These are phyloP conservation scores for Pseudozyma sp. DNA, from an alignment of 1,284 basidiomycete genomes.

Conservation along the genomic window DNA sequence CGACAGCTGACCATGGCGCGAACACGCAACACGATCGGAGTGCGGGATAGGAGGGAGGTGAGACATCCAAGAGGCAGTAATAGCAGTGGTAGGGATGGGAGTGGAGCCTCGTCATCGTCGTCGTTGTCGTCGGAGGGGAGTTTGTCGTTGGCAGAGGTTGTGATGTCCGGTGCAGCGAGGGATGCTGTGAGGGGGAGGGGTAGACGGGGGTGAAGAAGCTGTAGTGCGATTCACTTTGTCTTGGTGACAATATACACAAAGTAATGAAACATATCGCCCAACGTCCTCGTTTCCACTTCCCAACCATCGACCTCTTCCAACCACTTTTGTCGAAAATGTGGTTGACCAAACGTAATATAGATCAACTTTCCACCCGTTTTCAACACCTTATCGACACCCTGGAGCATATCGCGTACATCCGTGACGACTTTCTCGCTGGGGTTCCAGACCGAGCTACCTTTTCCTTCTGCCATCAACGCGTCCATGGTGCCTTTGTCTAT, in stretches of 20 bases:
- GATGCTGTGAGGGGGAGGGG: background rate
- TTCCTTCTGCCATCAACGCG: conserved; percentile 64
- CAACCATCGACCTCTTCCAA: conserved; percentile 49
- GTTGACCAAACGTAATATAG: conserved; percentile 66
- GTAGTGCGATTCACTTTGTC: background rate
- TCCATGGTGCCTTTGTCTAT: conserved; percentile 68
- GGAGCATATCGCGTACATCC: conserved; percentile 51
- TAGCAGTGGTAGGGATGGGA: conserved; percentile 11
- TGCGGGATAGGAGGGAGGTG: no score
- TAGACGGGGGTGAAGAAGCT: background rate
- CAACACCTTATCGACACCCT: conserved; percentile 56
- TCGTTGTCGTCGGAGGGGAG: no score
- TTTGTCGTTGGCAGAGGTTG: conserved; percentile 1
- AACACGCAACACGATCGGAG: no score
- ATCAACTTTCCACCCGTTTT: conserved; percentile 55
- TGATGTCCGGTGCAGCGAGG: background rate
- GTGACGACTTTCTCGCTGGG: conserved; percentile 47
- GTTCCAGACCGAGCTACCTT: conserved; percentile 53
- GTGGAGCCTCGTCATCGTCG: background rate
- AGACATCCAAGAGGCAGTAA: background rate
- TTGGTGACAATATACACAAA: conserved; percentile 61
- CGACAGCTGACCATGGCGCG: background rate
- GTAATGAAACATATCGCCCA: conserved; percentile 65
- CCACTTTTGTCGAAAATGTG: conserved; percentile 57
- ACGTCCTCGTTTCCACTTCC: conserved; percentile 48